Evolutionary conservation across 352 stramenopile species (phyloP), one percentile per base, ranked within the genome.

Genomic region (Phytophthora boehmeriae): DNA sequence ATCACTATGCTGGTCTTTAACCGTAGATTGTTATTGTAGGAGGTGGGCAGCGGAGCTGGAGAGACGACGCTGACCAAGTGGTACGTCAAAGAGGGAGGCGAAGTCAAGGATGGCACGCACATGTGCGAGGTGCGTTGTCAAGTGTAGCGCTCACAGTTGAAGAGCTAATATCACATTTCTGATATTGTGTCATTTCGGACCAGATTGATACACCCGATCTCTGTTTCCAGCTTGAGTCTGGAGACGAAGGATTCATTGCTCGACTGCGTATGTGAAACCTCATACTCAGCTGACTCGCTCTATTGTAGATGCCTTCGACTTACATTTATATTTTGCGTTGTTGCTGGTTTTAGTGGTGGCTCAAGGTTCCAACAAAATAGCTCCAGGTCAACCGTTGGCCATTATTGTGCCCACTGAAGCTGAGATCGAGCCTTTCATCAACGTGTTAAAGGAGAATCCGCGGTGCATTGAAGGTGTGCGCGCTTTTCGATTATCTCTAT

Each of bases 141-240:
- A 46, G 1, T 46, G 17, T 11, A 46, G 1, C 3, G 11, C 41
- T 5, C 11, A 52, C 30, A 38, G 39, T 36, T 28, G 23, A 27
- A 35, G 5, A 30, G 19, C 52, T 66, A 30, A 69, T 20, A 13
- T 23, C n/a, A 10, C 30, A 28, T 10, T 35, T 5, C 19, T 49
- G 13, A n/a, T 44, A 35, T 13, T 53, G 43, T 54, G 52, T 45
- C 14, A 13, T 4, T 30, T 44, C n/a, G 28, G 23, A 30, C 25
- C 45, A 90, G 85, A 92, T 96, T 53, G 87, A 96, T 54, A 96
- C 87, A 30, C 87, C 87, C 5, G 87, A 96, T 57, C 67, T 96
- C 43, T 78, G 75, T 41, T 92, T 96, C 42, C 76, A 84, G 63
- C 68, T 96, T 25, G 85, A 96, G 54, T 71, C 81, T 28, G 87